Percentiles rank a stretch among this genome's conserved stretches.
phyloP scores from a whole-genome alignment of 1,284 basidiomycete species.

The Tylopilus sp. region DNA sequence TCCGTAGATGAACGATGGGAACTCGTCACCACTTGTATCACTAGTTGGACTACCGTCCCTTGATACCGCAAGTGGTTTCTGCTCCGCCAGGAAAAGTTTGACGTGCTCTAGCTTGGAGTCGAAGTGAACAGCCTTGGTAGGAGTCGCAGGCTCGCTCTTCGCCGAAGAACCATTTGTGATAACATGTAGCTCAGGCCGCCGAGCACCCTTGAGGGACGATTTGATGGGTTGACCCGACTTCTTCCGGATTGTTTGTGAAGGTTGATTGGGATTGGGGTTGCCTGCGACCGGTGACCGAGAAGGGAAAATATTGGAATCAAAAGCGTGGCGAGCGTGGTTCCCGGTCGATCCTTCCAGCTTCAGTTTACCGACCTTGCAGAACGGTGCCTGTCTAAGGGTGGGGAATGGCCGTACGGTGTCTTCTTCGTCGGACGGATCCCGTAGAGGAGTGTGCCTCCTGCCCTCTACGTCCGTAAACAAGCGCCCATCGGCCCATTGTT shows the following conservation, averaged over 20 bases:
- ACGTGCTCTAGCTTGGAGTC: constrained; percentile 89
- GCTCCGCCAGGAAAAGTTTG: constrained; percentile 90
- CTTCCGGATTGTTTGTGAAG: constrained; percentile 51
- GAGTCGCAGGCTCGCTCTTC: constrained; percentile 60
- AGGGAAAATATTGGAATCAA: constrained; percentile 34
- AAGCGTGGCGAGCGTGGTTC: constrained; percentile 34
- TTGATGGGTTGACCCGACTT: constrained; percentile 93
- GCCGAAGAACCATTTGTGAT: constrained; percentile 43
- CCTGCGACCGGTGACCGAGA: constrained; percentile 18
- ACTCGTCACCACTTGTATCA: constrained; percentile 74
- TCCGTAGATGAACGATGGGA: constrained; percentile 60
- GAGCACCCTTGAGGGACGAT: constrained; percentile 79
- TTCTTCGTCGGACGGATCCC: constrained; percentile 31
- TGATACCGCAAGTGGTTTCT: constrained; percentile 90
- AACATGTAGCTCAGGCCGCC: constrained; percentile 49
- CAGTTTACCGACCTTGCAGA: constrained; percentile 24
- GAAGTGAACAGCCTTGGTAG: constrained; percentile 88
- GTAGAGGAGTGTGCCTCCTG: constrained; percentile 19
- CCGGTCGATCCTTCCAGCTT: constrained; percentile 27
- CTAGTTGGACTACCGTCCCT: constrained; percentile 86
- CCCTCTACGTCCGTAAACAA: constrained; percentile 26
- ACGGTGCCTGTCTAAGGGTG: constrained; percentile 7
- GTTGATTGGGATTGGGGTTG: constrained; percentile 12
- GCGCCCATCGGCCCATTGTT: constrained; percentile 23
- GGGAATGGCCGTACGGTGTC: constrained; percentile 16